Conservation (phyloP, 768 basidiomycete species). For the Leccinellum rugosiceps region DNA sequence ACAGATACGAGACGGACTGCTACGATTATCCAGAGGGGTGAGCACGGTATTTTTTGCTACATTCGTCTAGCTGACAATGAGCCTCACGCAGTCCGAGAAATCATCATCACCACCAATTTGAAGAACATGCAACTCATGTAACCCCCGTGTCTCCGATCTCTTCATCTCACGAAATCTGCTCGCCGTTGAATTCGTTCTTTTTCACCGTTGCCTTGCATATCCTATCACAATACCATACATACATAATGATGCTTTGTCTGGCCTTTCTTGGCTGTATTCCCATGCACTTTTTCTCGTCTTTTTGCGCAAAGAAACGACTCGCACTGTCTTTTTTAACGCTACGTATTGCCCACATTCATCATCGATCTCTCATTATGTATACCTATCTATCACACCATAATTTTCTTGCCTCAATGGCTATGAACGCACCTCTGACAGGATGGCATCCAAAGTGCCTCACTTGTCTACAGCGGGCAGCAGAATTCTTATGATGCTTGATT, state of each 20-base stretch:
- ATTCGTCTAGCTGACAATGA: slow-evolving; percentile 1
- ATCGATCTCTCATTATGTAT: slow-evolving; percentile 15
- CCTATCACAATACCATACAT: slow-evolving; percentile 7
- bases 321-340: slow-evolving; percentile 14
- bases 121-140: slow-evolving; percentile 46
- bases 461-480: too few species aligned
- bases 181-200: slow-evolving; percentile 8
- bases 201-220: slow-evolving; percentile 9
- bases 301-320: slow-evolving; percentile 5
- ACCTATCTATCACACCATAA: slow-evolving; percentile 22
- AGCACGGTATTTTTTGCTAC: slow-evolving; percentile 18
- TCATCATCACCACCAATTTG: slow-evolving; percentile 65
- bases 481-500: neutral
- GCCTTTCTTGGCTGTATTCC: slow-evolving; percentile 15
- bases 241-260: slow-evolving; percentile 2
- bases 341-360: neutral
- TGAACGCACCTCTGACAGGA: neutral
- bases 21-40: slow-evolving; percentile 72
- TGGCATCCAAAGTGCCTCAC: neutral
- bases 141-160: neutral
- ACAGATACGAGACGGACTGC: slow-evolving; percentile 75
- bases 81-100: slow-evolving; percentile 54
- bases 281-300: slow-evolving; percentile 4
- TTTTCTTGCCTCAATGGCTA: neutral
- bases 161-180: slow-evolving; percentile 3